Evolutionary conservation across 805 yeast species (phyloP).

Genomic region (Teunomyces lycoperdinae): DNA sequence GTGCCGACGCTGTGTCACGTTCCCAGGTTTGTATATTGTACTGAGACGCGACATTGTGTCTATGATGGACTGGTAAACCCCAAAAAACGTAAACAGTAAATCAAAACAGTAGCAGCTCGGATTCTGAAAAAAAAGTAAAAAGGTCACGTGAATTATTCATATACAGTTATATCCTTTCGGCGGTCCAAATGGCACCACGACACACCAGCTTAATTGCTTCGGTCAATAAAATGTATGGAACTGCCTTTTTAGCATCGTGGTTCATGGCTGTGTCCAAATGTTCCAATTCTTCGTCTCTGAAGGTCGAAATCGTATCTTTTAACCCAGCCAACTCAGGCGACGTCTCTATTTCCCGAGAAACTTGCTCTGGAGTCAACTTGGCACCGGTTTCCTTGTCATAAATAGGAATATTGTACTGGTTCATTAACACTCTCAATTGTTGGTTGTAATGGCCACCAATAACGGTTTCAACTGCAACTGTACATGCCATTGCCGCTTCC

Average conservation of each 20-base stretch:
- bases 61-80: not conserved
- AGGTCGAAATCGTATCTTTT: slow-evolving; percentile 62
- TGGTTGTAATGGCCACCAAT: slow-evolving; percentile 95
- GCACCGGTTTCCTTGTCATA: slow-evolving; percentile 35
- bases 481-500: slow-evolving; percentile 99
- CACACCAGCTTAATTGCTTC: slow-evolving; percentile 84
- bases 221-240: slow-evolving; percentile 85
- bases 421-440: slow-evolving; percentile 75
- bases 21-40: slow-evolving; percentile 27
- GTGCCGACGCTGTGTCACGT: slow-evolving; percentile 14
- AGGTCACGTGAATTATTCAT: not conserved
- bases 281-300: slow-evolving; percentile 93
- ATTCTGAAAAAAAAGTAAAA: not conserved
- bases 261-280: slow-evolving; percentile 92
- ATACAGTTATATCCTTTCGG: slow-evolving; percentile 64
- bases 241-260: slow-evolving; percentile 88
- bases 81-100: slow-evolving; percentile 1
- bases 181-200: slow-evolving; percentile 85
- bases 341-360: slow-evolving; percentile 24
- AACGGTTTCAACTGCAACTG: slow-evolving; percentile 97
- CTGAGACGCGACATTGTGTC: slow-evolving; percentile 29
- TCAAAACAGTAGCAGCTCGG: not conserved
- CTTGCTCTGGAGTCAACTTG: slow-evolving; percentile 16
- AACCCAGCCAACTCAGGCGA: slow-evolving; percentile 58
- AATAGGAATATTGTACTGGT: slow-evolving; percentile 54